Evolutionary conservation across 768 basidiomycete species (phyloP), one percentile per base, ranked within the genome.

Genomic region (Pleurotus platypus): DNA sequence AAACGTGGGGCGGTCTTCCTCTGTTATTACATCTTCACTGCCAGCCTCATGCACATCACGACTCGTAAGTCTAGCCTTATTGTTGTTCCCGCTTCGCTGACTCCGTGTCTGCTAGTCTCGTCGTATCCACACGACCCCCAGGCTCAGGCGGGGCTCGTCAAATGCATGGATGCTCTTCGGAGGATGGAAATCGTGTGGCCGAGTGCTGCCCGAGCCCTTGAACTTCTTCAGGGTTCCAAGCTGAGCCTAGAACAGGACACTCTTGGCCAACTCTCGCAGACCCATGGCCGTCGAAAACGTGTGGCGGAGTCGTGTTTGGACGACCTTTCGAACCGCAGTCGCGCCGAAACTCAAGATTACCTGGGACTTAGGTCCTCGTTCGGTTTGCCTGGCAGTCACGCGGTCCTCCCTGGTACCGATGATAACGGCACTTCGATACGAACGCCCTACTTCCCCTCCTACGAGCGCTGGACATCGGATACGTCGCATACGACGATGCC

Each of bases 1-100:
- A 77, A 78, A 48, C 79, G 80, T 12, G 82, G 82, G 15, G 73
- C 90, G 1, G 86, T 85, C 3, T 92, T 90, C 66, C 70, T 90
- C 26, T 86, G 81, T 63, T 92, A 90, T 65, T 91, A 90, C 63
- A 75, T 90, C 13, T 92, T 92, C 72, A 86, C 86, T 2, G 89
- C 89, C 13, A 82, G 83, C 57, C 83, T 92, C 53, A 90, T 89
- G 87, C 90, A 92, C 63, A 81, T 89, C 46, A 84, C 84, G 2
- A 85, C 75, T 40, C 69, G 90, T 92, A 64, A 62, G 89, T 80
- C 11, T 4, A 9, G 12, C 55, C 27, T n/a, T 7, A 22, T 26
- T 38, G n/a, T 43, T n/a, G 15, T 30, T 11, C 30, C 30, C 30
- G 8, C 30, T 35, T 8, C 30, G 3, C 30, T 35, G 30, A 2